phyloP scores from a whole-genome alignment of 257 asterid genomes.

The Penstemon davidsonii region DNA sequence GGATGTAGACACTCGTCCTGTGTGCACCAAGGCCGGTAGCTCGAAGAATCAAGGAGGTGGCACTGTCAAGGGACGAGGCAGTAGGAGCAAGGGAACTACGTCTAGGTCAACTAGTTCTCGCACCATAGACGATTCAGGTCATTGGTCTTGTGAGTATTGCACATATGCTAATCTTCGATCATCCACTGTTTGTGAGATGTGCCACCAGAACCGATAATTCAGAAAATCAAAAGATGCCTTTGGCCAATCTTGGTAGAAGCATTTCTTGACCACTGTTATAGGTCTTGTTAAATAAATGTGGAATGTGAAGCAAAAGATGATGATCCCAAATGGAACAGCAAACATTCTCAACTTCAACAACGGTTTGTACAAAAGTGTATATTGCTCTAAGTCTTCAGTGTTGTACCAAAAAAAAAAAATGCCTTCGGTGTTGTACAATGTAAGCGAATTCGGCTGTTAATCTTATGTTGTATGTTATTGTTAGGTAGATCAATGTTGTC shows the following conservation, averaged over 20 bases:
- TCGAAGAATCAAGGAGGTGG: slow-evolving; percentile 55
- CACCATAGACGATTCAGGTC: slow-evolving; percentile 58
- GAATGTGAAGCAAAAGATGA: too few relatives aligned
- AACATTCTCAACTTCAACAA: neutral
- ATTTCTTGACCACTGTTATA: neutral
- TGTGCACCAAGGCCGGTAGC: slow-evolving; percentile 54
- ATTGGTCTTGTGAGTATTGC: slow-evolving; percentile 79
- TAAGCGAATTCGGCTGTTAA: too few relatives aligned
- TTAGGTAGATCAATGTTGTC: neutral
- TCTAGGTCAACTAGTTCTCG: slow-evolving; percentile 60
- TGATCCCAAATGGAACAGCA: neutral
- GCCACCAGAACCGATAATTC: slow-evolving; percentile 62
- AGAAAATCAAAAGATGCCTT: too few relatives aligned
- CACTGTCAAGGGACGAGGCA: slow-evolving; percentile 55
- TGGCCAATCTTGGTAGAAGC: neutral
- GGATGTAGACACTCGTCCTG: slow-evolving; percentile 68
- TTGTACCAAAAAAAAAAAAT: neutral
- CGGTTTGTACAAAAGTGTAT: slow-evolving; percentile 14
- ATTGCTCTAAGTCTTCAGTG: slow-evolving; percentile 18
- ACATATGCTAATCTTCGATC: slow-evolving; percentile 62
- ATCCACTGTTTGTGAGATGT: slow-evolving; percentile 60
- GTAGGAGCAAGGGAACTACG: slow-evolving; percentile 62
- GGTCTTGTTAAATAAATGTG: neutral
- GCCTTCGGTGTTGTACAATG: slow-evolving; percentile 4
- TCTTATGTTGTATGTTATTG: slow-evolving; percentile 26